These are phyloP conservation scores for Hura crepitans DNA, from an alignment of 441 rosid species.

Conservation along the genomic window DNA sequence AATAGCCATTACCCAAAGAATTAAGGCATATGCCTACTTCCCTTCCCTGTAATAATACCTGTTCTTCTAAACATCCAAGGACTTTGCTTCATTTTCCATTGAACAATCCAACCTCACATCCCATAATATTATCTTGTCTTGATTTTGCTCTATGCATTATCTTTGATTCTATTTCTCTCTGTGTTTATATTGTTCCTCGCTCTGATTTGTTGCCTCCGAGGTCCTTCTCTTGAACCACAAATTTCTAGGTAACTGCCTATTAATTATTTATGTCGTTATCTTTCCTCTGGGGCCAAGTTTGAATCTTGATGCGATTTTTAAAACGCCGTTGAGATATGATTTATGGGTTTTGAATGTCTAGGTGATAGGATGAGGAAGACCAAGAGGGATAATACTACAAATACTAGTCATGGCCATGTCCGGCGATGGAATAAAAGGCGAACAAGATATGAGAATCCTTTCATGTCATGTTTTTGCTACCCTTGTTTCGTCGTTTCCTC, in stretches of 20 bases:
- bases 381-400: not conserved
- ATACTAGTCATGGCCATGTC: not conserved
- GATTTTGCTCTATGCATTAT: no score
- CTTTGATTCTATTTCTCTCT: not conserved
- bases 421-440: not conserved
- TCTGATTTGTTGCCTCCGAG: not conserved
- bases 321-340: not conserved
- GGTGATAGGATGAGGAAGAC: constrained; percentile 13
- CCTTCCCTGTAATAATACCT: not conserved
- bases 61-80: not conserved
- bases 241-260: not conserved
- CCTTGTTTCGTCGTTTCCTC: constrained; percentile 27
- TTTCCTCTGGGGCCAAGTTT: not conserved
- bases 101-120: not conserved
- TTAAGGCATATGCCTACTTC: no score
- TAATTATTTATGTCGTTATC: no score
- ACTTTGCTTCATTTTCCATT: not conserved
- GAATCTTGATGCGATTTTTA: not conserved
- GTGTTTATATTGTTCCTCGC: not conserved
- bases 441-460: constrained; percentile 1
- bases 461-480: constrained; percentile 10
- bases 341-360: not conserved
- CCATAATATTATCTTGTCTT: no score
- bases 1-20: no score
- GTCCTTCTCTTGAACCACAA: not conserved